These are phyloP conservation scores for Fraxinus sp. DNA, from an alignment of 305 asterid genomes.

Conservation along the genomic window DNA sequence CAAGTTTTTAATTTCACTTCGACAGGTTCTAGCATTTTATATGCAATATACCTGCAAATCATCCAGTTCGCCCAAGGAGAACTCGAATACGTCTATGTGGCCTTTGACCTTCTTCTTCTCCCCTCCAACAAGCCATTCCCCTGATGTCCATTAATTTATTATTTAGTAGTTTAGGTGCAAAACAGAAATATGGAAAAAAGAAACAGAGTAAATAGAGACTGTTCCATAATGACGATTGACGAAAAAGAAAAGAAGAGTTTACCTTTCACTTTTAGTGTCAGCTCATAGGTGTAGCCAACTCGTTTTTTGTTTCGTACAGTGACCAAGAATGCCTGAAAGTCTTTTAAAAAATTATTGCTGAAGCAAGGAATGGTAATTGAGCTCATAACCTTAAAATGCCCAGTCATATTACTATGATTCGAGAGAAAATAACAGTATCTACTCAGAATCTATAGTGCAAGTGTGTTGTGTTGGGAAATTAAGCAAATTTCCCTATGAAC, in stretches of 20 bases:
- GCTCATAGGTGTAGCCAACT: slow-evolving; percentile 85
- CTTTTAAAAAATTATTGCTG: not conserved
- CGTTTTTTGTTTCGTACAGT: slow-evolving; percentile 50
- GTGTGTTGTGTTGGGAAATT: no score
- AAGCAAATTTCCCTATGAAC: no score
- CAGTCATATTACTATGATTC: not conserved
- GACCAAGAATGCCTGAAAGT: slow-evolving; percentile 64
- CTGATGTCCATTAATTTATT: slow-evolving; percentile 30
- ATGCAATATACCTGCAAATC: slow-evolving; percentile 68
- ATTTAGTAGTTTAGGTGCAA: not conserved
- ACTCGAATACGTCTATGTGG: slow-evolving; percentile 66
- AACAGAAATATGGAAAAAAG: not conserved
- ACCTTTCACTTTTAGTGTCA: slow-evolving; percentile 73
- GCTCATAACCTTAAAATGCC: not conserved
- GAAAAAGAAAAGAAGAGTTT: slow-evolving; percentile 3
- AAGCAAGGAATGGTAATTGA: not conserved
- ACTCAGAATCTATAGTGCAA: no score
- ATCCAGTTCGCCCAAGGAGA: slow-evolving; percentile 87
- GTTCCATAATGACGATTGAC: not conserved
- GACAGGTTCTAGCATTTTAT: not conserved
- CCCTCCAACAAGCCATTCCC: slow-evolving; percentile 81
- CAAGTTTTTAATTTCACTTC: not conserved
- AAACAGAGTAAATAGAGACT: not conserved
- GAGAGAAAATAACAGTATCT: no score
- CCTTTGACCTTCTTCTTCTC: slow-evolving; percentile 69